A percentile compares a stretch with the other conserved stretches of the same genome.
Conservation (phyloP, 257 asterid species). For the Linaria vulgaris region DNA sequence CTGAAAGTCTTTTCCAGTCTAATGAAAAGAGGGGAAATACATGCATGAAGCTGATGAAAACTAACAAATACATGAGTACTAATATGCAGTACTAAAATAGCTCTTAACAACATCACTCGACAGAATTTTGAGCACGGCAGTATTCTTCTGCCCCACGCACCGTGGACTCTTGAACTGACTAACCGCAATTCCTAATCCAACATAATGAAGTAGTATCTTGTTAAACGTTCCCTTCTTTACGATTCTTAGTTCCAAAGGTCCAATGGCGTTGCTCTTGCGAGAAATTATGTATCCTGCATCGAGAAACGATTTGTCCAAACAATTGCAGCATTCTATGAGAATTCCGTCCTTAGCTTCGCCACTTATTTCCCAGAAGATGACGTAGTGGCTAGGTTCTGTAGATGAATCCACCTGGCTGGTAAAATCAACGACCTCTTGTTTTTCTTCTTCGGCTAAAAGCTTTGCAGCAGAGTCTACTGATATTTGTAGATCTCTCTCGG, state of each 20-base stretch:
- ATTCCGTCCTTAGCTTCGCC: too few relatives aligned
- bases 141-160: constrained; percentile 67
- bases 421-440: constrained; percentile 79
- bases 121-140: too few relatives aligned
- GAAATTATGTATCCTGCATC: constrained; percentile 77
- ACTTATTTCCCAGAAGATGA: too few relatives aligned
- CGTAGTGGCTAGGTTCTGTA: too few relatives aligned
- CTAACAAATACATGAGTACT: constrained; percentile 1
- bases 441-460: constrained; percentile 52
- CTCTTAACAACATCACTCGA: constrained; percentile 49
- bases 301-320: too few relatives aligned
- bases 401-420: constrained; percentile 65
- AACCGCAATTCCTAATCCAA: constrained; percentile 90
- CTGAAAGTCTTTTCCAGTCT: too few relatives aligned
- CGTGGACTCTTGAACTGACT: constrained; percentile 98
- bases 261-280: constrained; percentile 61
- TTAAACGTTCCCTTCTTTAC: constrained; percentile 79
- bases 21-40: background rate
- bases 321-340: too few relatives aligned
- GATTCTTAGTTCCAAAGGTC: constrained; percentile 65
- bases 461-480: constrained; percentile 74
- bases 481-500: constrained; percentile 83
- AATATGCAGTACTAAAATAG: constrained; percentile 72
- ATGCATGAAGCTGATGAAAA: background rate
- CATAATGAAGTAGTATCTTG: constrained; percentile 80